These are phyloP conservation scores for Vigna radiata DNA, from an alignment of 306 rosid species.

Conservation along the genomic window DNA sequence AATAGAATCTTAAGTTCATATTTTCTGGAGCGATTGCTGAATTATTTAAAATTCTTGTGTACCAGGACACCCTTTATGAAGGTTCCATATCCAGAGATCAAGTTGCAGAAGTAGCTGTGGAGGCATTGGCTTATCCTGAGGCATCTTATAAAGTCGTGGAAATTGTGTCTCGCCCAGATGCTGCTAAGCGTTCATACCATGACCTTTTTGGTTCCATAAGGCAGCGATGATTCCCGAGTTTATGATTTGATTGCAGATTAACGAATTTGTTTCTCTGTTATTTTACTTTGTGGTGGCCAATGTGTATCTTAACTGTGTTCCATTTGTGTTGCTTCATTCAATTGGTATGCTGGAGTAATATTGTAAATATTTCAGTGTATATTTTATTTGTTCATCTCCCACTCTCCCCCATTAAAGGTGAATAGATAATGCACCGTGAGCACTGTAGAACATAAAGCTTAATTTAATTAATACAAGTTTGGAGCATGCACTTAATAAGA, in stretches of 20 bases:
- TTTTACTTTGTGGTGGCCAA: constrained; percentile 41
- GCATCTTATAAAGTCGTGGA: constrained; percentile 93
- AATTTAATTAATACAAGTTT: not conserved
- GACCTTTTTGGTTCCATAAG: constrained; percentile 89
- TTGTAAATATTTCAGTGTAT: constrained; percentile 38
- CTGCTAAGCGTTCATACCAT: constrained; percentile 70
- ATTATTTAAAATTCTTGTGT: constrained; percentile 10
- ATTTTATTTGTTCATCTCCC: not conserved
- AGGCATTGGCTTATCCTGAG: constrained; percentile 80
- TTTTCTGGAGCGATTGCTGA: not conserved
- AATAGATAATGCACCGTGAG: not conserved
- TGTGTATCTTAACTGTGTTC: constrained; percentile 21
- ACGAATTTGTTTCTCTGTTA: constrained; percentile 34
- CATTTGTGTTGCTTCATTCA: constrained; percentile 13
- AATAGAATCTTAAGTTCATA: constrained; percentile 22
- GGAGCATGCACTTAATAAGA: not conserved
- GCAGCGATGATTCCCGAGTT: constrained; percentile 53
- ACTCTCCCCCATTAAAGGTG: not conserved
- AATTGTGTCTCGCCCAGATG: constrained; percentile 76
- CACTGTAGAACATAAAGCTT: not conserved
- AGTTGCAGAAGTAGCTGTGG: constrained; percentile 93
- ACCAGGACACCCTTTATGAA: constrained; percentile 81
- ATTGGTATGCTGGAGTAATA: constrained; percentile 26
- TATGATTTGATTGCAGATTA: constrained; percentile 32
- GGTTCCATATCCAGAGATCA: constrained; percentile 92